Base-by-base conservation (phyloP, 208 protist genomes). In the Naegleria lovaniensis region DNA sequence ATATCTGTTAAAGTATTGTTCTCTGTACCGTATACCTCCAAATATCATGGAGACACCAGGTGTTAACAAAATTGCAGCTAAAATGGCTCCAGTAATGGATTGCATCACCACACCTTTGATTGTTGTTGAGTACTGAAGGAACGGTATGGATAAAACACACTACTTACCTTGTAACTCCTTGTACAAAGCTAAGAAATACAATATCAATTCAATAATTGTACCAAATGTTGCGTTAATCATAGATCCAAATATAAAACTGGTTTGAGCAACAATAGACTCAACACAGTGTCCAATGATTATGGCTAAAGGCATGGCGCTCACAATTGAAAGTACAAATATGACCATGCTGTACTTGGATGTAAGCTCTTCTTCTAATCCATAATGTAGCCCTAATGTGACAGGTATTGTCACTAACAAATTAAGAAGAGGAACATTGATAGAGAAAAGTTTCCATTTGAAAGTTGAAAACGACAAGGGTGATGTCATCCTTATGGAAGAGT, bases 151-250 rank as follows among this genome's bases (percentile, higher is more conserved):
- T n/a, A n/a, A n/a, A n/a, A n/a, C n/a, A n/a, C n/a, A n/a, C n/a
- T n/a, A n/a, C n/a, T n/a, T n/a, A n/a, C n/a, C 55, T 29, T 67
- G 55, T 29, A 67, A 67, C 55, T 90, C 91, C 11, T 94, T 86
- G 39, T 48, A 87, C 16, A 93, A 15, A 39, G 87, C 39, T 15
- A 88, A 92, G 85, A 92, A 59, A 52, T 96, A 96, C 36, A 96
- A 76, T 83, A 96, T 95, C 67, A 96, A 90, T 58, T 96, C 95
- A 41, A 96, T 94, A 58, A 95, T 94, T 11, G 91, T 94, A n/a
- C 94, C 95, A 91, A 96, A 96, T 89, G 91, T 96, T n/a, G 94
- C 95, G 79, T 96, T 96, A 11, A 96, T 89, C 39, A 96, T 33
- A 16, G 94, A 95, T 86, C 94, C 94, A 33, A 96, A 91, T 55